Conservation (phyloP, 805 yeast species). For the Wickerhamiella domercqiae region DNA sequence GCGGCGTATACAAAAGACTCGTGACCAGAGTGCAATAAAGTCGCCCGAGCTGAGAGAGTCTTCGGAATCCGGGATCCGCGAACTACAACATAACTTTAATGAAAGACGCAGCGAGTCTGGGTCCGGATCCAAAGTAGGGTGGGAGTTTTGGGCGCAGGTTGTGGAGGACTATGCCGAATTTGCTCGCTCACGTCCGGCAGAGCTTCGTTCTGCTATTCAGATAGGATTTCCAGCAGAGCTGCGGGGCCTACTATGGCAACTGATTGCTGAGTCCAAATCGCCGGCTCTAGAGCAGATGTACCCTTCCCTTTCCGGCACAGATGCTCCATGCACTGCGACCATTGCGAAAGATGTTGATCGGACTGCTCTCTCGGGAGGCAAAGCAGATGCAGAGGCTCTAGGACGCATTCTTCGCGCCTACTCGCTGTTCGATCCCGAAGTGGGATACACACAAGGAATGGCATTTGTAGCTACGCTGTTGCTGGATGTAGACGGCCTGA, state of each 20-base stretch:
- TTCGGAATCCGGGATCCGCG: slow-evolving; percentile 29
- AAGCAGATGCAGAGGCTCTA: slow-evolving; percentile 34
- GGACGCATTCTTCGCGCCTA: slow-evolving; percentile 70
- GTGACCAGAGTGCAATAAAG: slow-evolving; percentile 7
- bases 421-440: slow-evolving; percentile 74
- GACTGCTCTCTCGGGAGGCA: slow-evolving; percentile 56
- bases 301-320: slow-evolving; percentile 29
- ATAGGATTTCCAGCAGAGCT: slow-evolving; percentile 73
- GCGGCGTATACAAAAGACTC: slow-evolving; percentile 16
- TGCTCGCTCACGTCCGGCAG: slow-evolving; percentile 45
- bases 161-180: slow-evolving; percentile 61
- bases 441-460: slow-evolving; percentile 98
- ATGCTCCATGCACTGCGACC: slow-evolving; percentile 53
- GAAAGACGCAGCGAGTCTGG: slow-evolving; percentile 1
- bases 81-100: slow-evolving; percentile 23
- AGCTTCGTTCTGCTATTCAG: slow-evolving; percentile 45
- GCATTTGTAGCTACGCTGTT: slow-evolving; percentile 82
- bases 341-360: slow-evolving; percentile 73
- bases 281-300: slow-evolving; percentile 44
- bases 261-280: slow-evolving; percentile 65
- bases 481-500: slow-evolving; percentile 45
- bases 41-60: slow-evolving; percentile 33
- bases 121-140: slow-evolving; percentile 6
- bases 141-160: slow-evolving; percentile 71
- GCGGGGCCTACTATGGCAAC: slow-evolving; percentile 87